Percentiles rank a stretch among this genome's conserved stretches.
phyloP scores from a whole-genome alignment of 1,284 basidiomycete genomes.

The Ganoderma sinense region DNA sequence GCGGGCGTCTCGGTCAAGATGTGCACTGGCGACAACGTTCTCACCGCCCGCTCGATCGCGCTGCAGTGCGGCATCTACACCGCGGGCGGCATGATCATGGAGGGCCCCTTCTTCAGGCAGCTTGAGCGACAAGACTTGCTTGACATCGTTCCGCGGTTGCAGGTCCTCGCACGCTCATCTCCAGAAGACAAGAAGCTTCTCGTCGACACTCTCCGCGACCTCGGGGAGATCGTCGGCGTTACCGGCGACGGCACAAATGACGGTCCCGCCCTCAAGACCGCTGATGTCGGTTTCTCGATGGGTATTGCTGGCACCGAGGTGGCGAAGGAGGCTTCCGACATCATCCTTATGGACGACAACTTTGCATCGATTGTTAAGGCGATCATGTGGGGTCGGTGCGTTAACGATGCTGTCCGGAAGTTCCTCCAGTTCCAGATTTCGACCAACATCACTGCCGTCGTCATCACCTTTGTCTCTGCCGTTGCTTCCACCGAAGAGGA shows the following conservation, averaged over 20 bases:
- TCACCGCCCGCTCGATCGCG: slow-evolving; percentile 94
- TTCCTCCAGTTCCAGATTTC: slow-evolving; percentile 99
- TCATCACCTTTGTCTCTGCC: slow-evolving; percentile 93
- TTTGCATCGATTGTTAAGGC: slow-evolving; percentile 96
- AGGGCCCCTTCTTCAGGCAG: slow-evolving; percentile 84
- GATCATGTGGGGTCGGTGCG: slow-evolving; percentile 99
- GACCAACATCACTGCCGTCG: slow-evolving; percentile 94
- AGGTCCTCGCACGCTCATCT: slow-evolving; percentile 93
- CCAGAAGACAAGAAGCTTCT: slow-evolving; percentile 97
- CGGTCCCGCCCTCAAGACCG: slow-evolving; percentile 95
- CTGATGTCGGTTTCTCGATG: slow-evolving; percentile 97
- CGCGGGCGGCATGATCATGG: slow-evolving; percentile 94
- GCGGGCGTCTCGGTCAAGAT: slow-evolving; percentile 98
- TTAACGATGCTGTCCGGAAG: slow-evolving; percentile 97
- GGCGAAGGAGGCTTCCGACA: slow-evolving; percentile 98
- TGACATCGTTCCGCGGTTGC: slow-evolving; percentile 73
- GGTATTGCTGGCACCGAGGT: slow-evolving; percentile 99
- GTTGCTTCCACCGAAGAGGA: slow-evolving; percentile 80
- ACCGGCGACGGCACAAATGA: slow-evolving; percentile 99
- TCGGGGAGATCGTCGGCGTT: slow-evolving; percentile 95
- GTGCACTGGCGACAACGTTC: slow-evolving; percentile 98
- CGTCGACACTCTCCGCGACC: slow-evolving; percentile 86
- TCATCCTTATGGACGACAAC: slow-evolving; percentile 99
- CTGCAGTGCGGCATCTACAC: slow-evolving; percentile 95
- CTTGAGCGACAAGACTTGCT: slow-evolving; percentile 63